Conservation (phyloP, 129 eudicot genomes). For the Helianthus tuberosus region DNA sequence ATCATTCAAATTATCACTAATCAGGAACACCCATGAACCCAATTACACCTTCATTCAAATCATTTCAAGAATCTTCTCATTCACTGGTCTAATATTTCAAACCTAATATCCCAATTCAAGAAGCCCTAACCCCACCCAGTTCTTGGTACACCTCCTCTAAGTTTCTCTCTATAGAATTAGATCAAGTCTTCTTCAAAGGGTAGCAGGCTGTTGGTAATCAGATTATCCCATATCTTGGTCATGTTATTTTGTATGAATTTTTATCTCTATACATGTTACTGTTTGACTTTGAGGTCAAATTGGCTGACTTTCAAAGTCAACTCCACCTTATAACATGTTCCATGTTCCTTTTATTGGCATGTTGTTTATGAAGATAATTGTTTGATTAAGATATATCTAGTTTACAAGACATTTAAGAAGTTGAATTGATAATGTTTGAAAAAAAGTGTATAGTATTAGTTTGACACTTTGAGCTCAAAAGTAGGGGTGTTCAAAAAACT, state of each 20-base stretch:
- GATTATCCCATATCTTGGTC: neutral
- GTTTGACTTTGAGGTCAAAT: conserved; percentile 17
- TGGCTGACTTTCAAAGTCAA: conserved; percentile 15
- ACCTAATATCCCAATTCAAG: conserved; percentile 72
- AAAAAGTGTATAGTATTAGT: no score
- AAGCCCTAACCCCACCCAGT: conserved; percentile 90
- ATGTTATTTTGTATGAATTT: neutral
- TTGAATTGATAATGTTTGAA: no score
- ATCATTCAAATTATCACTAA: neutral
- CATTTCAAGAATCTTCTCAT: no score
- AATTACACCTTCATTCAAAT: conserved; percentile 17
- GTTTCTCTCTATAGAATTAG: conserved; percentile 61
- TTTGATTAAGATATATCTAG: no score
- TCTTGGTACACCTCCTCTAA: conserved; percentile 78
- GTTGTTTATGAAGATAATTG: neutral
- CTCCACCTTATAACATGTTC: neutral
- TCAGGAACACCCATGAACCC: conserved; percentile 34
- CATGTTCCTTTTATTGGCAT: neutral
- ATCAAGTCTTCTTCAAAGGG: conserved; percentile 77
- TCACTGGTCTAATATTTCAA: conserved; percentile 59
- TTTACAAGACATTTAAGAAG: no score
- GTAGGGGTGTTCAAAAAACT: no score
- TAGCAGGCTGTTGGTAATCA: conserved; percentile 86
- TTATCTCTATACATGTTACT: neutral
- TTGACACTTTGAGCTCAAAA: no score